These are phyloP conservation scores for Huntiella moniliformis DNA, from an alignment of 2,329 filamentous ascomycete genomes.

Conservation along the genomic window DNA sequence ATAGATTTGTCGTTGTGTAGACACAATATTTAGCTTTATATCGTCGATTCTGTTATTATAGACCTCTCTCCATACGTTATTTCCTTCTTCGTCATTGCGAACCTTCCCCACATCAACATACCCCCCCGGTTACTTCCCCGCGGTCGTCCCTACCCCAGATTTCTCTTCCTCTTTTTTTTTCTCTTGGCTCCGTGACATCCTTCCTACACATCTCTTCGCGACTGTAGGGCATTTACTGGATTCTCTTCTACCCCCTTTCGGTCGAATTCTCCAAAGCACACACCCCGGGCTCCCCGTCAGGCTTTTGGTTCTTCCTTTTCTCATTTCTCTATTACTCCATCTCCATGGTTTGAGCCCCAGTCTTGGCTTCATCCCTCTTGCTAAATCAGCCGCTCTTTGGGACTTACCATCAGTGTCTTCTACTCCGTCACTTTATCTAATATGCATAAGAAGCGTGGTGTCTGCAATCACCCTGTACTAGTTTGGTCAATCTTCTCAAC, in stretches of 20 bases:
- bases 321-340: conserved; percentile 5
- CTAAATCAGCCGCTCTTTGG: conserved; percentile 4
- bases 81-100: too few relatives aligned
- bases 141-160: conserved; percentile 2
- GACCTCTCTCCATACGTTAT: too few relatives aligned
- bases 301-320: not conserved
- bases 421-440: conserved; percentile 8
- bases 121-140: not conserved
- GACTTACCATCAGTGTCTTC: conserved; percentile 35
- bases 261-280: too few relatives aligned
- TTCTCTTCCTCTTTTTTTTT: not conserved
- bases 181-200: not conserved
- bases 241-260: too few relatives aligned
- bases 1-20: too few relatives aligned
- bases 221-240: too few relatives aligned
- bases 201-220: too few relatives aligned
- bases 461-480: not conserved
- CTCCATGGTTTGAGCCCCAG: not conserved
- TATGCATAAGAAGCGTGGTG: conserved; percentile 10
- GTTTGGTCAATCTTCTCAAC: not conserved
- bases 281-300: not conserved
- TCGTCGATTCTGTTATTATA: too few relatives aligned
- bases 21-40: too few relatives aligned
- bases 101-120: too few relatives aligned
- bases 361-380: conserved; percentile 1